These are phyloP conservation scores for Allium cepa DNA, from an alignment of 106 monocot species.

Conservation along the genomic window DNA sequence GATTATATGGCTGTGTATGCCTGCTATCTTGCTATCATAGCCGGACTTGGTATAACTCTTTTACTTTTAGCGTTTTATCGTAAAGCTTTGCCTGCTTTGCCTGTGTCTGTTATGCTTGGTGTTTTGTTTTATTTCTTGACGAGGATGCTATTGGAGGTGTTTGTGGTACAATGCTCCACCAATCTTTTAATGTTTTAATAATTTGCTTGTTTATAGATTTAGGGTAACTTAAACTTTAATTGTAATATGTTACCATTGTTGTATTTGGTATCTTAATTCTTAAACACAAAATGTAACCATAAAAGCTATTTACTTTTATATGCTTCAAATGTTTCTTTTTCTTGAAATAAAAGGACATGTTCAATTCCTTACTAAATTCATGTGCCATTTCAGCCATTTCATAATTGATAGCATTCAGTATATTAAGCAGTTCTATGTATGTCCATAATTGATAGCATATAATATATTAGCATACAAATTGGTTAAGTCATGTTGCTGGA, in stretches of 20 bases:
- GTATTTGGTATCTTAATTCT: neutral
- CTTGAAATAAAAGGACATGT: too few species aligned
- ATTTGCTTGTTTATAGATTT: neutral
- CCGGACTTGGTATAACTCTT: constrained; percentile 79
- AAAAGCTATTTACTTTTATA: neutral
- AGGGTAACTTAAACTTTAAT: neutral
- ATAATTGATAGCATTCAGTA: too few species aligned
- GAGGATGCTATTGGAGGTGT: constrained; percentile 58
- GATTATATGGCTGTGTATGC: constrained; percentile 92
- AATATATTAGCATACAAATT: too few species aligned
- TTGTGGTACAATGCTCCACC: constrained; percentile 68
- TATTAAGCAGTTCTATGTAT: too few species aligned
- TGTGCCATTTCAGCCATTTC: too few species aligned
- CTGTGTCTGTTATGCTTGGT: constrained; percentile 81
- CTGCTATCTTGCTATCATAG: constrained; percentile 91
- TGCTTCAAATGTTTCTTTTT: neutral
- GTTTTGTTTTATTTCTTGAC: constrained; percentile 74
- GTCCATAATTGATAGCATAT: too few species aligned
- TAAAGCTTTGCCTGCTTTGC: constrained; percentile 90
- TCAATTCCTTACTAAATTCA: too few species aligned
- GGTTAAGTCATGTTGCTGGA: too few species aligned
- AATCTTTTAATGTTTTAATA: constrained; percentile 85
- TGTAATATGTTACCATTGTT: neutral
- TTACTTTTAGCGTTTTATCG: constrained; percentile 64
- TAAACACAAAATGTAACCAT: neutral